Conservation (phyloP, 106 monocot genomes). For the Phalaenopsis aphrodite region DNA sequence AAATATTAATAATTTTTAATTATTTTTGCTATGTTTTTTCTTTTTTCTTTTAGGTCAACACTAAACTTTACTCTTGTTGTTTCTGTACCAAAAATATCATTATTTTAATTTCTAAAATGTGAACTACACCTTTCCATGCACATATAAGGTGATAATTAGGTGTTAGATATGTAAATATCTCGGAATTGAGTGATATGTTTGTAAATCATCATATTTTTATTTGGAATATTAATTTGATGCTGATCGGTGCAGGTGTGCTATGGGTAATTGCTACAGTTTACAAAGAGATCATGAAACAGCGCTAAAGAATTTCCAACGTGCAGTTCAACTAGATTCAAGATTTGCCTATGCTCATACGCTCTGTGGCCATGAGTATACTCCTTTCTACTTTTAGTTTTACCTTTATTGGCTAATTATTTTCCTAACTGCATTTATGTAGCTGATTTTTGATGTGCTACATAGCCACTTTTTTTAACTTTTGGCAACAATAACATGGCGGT, state of each 20-base stretch:
- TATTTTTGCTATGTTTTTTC: too few relatives aligned
- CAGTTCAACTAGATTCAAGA: slow-evolving; percentile 79
- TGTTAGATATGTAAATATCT: too few relatives aligned
- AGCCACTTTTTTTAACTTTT: background rate
- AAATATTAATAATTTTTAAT: too few relatives aligned
- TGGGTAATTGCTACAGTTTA: slow-evolving; percentile 96
- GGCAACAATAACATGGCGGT: background rate
- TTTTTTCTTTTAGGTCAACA: too few relatives aligned
- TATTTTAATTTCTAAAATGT: too few relatives aligned
- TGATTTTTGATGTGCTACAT: background rate
- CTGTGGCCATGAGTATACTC: slow-evolving; percentile 90
- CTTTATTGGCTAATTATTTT: background rate
- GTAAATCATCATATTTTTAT: background rate
- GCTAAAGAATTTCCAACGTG: slow-evolving; percentile 85
- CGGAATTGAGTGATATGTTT: too few relatives aligned
- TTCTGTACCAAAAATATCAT: too few relatives aligned
- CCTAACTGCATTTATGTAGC: background rate
- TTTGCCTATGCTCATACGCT: slow-evolving; percentile 95
- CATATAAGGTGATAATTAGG: too few relatives aligned
- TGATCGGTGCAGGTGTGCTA: slow-evolving; percentile 60
- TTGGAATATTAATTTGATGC: background rate
- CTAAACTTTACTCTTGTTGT: too few relatives aligned
- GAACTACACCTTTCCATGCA: too few relatives aligned
- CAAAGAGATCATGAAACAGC: slow-evolving; percentile 98
- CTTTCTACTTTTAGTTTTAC: background rate